A percentile compares a stretch with the other conserved stretches of the same genome.
Evolutionary conservation across 495 filamentous ascomycete species (phyloP).

Genomic region (Tetracladium setigerum): DNA sequence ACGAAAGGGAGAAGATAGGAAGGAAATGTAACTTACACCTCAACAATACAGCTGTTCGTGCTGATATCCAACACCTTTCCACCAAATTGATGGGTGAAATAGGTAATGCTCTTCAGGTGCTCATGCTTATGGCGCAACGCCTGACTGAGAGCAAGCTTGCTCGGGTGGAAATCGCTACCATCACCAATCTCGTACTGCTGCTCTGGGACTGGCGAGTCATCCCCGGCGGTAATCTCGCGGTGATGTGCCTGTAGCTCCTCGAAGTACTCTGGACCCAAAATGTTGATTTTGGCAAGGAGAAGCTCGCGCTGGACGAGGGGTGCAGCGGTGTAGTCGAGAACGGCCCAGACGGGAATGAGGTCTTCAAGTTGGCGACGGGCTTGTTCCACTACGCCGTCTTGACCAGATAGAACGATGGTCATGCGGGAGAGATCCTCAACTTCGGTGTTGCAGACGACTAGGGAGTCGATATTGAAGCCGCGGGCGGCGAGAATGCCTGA

Average conservation of each 20-base stretch:
- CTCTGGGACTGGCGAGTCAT: slow-evolving; percentile 29
- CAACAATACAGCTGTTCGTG: slow-evolving; percentile 96
- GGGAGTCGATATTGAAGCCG: slow-evolving; percentile 97
- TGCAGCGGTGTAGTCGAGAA: slow-evolving; percentile 87
- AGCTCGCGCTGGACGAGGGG: slow-evolving; percentile 95
- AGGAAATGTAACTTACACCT: slow-evolving; percentile 59
- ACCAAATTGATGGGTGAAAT: slow-evolving; percentile 93
- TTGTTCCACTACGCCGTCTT: slow-evolving; percentile 97
- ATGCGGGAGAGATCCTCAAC: slow-evolving; percentile 96
- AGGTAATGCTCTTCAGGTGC: slow-evolving; percentile 89
- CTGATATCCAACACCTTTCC: slow-evolving; percentile 97
- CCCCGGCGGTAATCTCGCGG: slow-evolving; percentile 52
- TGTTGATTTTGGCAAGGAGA: slow-evolving; percentile 92
- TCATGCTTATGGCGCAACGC: slow-evolving; percentile 93
- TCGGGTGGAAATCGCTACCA: slow-evolving; percentile 72
- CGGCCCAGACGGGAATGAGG: slow-evolving; percentile 95
- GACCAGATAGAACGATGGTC: slow-evolving; percentile 94
- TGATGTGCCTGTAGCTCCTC: slow-evolving; percentile 94
- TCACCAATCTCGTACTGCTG: slow-evolving; percentile 7
- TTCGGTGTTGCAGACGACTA: slow-evolving; percentile 96
- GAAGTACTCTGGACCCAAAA: slow-evolving; percentile 93
- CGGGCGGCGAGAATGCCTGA: slow-evolving; percentile 93
- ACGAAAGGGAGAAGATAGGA: background rate
- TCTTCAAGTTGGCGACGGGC: slow-evolving; percentile 93
- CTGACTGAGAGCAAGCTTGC: slow-evolving; percentile 72